These are phyloP conservation scores for Scytalidium lignicola DNA, from an alignment of 2,329 filamentous ascomycete genomes.

Conservation along the genomic window DNA sequence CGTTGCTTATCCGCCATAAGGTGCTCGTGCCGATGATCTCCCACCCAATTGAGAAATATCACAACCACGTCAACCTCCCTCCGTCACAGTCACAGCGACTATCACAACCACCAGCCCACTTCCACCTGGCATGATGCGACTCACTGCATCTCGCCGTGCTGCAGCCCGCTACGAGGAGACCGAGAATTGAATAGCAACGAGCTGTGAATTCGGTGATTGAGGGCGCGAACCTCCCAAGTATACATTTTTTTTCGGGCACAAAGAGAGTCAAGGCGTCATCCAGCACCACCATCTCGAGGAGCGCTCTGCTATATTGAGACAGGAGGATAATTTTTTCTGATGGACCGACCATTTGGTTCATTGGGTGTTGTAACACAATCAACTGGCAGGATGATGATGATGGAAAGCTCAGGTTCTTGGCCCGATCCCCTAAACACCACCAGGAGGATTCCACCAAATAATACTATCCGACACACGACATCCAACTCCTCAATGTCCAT, in stretches of 20 bases:
- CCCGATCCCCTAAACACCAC: conserved; percentile 28
- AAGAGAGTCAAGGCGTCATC: not conserved
- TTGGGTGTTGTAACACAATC: conserved; percentile 30
- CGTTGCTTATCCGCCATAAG: not conserved
- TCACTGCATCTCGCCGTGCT: not conserved
- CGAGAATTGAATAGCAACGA: not conserved
- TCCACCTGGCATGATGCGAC: not conserved
- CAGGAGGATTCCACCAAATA: conserved; percentile 35
- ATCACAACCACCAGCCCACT: not conserved
- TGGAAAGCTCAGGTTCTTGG: conserved; percentile 31
- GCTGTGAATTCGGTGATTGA: not conserved
- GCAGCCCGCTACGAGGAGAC: not conserved
- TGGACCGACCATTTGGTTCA: conserved; percentile 27
- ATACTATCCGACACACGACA: conserved; percentile 41
- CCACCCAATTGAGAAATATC: not conserved
- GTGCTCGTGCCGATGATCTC: not conserved
- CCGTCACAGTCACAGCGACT: not conserved
- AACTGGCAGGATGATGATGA: conserved; percentile 34
- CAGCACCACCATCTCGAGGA: not conserved
- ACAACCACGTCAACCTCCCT: not conserved
- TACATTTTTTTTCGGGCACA: not conserved
- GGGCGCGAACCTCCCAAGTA: not conserved
- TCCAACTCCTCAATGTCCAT: conserved; percentile 39
- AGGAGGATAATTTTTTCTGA: conserved; percentile 13
- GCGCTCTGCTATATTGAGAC: not conserved